phyloP scores from a whole-genome alignment of 306 rosid genomes.

The Casuarina glauca region DNA sequence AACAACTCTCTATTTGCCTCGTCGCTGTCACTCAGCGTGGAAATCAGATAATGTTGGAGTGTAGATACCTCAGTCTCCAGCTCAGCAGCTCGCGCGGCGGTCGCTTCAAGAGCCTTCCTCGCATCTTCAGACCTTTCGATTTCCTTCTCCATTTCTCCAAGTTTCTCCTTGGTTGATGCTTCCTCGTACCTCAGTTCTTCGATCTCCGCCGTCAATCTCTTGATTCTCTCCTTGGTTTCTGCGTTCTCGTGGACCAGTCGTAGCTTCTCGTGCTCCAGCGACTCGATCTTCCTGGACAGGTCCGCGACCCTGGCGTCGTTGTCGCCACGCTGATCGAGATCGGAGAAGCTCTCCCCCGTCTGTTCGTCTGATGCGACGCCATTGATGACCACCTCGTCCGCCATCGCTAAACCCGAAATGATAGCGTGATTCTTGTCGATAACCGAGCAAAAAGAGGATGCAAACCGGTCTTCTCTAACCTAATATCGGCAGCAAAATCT shows the following conservation, averaged over 20 bases:
- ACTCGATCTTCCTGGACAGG: slow-evolving; percentile 18
- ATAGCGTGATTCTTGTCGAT: neutral
- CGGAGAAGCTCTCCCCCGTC: no score
- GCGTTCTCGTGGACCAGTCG: slow-evolving; percentile 44
- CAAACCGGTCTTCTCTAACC: no score
- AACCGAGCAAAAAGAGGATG: slow-evolving; percentile 12
- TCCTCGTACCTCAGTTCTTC: slow-evolving; percentile 42
- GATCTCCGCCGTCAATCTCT: slow-evolving; percentile 47
- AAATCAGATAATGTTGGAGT: slow-evolving; percentile 59
- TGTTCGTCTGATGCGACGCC: no score
- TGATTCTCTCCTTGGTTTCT: slow-evolving; percentile 45
- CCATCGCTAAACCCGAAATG: no score
- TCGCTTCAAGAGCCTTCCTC: slow-evolving; percentile 38
- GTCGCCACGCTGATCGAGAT: no score
- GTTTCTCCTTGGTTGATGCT: slow-evolving; percentile 44
- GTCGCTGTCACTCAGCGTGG: slow-evolving; percentile 22
- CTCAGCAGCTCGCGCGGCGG: slow-evolving; percentile 64
- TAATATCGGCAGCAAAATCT: no score
- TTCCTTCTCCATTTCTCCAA: slow-evolving; percentile 16
- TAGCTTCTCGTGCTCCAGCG: slow-evolving; percentile 54
- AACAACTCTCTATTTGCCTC: slow-evolving; percentile 46
- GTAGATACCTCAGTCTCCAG: slow-evolving; percentile 75
- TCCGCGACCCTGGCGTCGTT: no score
- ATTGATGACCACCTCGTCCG: no score
- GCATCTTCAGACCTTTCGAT: slow-evolving; percentile 41